Evolutionary conservation across 176 grass and related monocot species (phyloP).

Genomic region (Microstegium vimineum): DNA sequence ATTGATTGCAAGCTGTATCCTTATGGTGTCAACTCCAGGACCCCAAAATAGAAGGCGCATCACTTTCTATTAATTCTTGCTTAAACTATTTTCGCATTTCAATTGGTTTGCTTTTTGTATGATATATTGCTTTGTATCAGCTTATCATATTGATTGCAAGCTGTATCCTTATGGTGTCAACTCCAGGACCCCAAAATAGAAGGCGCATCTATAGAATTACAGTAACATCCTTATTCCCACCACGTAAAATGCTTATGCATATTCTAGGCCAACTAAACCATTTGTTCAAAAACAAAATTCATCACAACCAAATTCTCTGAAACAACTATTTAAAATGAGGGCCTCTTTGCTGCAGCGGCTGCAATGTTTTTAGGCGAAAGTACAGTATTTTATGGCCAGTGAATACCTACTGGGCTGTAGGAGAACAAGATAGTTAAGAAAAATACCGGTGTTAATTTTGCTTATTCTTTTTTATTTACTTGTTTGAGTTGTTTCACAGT

Average conservation of each 20-base stretch:
- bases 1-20: not conserved
- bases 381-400: too few species aligned
- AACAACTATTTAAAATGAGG: not conserved
- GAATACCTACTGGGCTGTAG: too few species aligned
- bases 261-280: not conserved
- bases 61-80: too few species aligned
- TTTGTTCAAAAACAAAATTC: not conserved
- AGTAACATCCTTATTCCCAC: not conserved
- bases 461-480: not conserved
- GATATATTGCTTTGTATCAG: conserved; percentile 4
- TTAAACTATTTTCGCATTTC: not conserved
- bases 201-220: not conserved
- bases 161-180: not conserved
- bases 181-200: not conserved
- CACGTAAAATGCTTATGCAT: not conserved
- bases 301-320: not conserved
- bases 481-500: not conserved
- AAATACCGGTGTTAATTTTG: not conserved
- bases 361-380: too few species aligned
- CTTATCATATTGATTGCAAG: not conserved
- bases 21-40: not conserved
- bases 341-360: too few species aligned
- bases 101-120: conserved; percentile 3
- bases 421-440: not conserved
- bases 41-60: not conserved